phyloP scores from a whole-genome alignment of 768 basidiomycete genomes.

The Suillus bovinus region DNA sequence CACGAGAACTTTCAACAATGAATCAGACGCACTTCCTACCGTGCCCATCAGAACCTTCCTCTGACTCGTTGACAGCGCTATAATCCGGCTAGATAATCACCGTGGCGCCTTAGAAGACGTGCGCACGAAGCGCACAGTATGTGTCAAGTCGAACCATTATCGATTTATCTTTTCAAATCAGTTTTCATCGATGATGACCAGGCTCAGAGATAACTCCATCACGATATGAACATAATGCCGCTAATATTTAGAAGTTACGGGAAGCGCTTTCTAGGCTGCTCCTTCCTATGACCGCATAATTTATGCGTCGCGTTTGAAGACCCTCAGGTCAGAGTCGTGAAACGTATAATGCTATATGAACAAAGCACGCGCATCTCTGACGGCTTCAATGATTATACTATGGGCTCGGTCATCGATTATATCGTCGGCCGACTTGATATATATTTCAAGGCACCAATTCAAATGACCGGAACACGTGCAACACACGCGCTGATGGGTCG shows the following conservation, averaged over 20 bases:
- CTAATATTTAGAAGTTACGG: slow-evolving; percentile 2
- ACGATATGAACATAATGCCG: slow-evolving; percentile 2
- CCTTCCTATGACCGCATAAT: neutral
- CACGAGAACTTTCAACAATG: neutral
- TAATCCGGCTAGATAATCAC: slow-evolving; percentile 7
- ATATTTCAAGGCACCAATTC: slow-evolving; percentile 5
- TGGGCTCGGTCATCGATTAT: slow-evolving; percentile 4
- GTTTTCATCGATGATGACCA: slow-evolving; percentile 3
- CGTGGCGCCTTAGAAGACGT: slow-evolving; percentile 1
- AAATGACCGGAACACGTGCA: slow-evolving; percentile 9
- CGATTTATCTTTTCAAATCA: slow-evolving; percentile 2
- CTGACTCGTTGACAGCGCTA: neutral
- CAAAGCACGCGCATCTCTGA: slow-evolving; percentile 1
- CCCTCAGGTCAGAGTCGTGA: neutral
- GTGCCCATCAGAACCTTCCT: neutral
- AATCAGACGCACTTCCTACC: neutral
- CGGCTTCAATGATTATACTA: neutral
- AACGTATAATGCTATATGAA: neutral
- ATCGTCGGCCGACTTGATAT: neutral
- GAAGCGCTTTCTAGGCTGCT: neutral
- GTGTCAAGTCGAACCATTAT: neutral
- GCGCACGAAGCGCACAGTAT: slow-evolving; percentile 5
- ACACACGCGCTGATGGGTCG: slow-evolving; percentile 4
- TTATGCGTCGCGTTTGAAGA: slow-evolving; percentile 3
- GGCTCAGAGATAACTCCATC: neutral